These are phyloP conservation scores for Aspergillaceae sp. DNA, from an alignment of 2,329 filamentous ascomycete genomes.

Conservation along the genomic window DNA sequence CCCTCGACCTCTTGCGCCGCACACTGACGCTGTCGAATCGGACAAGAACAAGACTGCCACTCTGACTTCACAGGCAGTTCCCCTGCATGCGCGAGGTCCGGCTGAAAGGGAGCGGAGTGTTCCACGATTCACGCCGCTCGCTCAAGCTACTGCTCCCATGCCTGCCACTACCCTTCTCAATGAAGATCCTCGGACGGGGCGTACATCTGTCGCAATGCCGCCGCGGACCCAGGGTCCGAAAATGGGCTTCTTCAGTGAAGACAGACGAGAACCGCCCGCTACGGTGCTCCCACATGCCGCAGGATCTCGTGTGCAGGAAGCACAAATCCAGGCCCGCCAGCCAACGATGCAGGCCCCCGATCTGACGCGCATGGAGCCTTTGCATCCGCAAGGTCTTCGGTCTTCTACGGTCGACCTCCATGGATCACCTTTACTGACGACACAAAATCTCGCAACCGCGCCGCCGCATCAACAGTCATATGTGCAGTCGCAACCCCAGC, in stretches of 20 bases:
- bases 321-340: slow-evolving; percentile 23
- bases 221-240: slow-evolving; percentile 34
- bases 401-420: slow-evolving; percentile 13
- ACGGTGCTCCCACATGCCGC: slow-evolving; percentile 16
- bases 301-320: slow-evolving; percentile 19
- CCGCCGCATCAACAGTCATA: slow-evolving; percentile 18
- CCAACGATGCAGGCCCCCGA: slow-evolving; percentile 20
- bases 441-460: slow-evolving; percentile 8
- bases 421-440: slow-evolving; percentile 14
- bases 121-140: slow-evolving; percentile 30
- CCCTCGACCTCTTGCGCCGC: slow-evolving; percentile 36
- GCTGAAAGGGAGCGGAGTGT: slow-evolving; percentile 29
- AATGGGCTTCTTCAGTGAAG: slow-evolving; percentile 38
- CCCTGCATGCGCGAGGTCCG: slow-evolving; percentile 23
- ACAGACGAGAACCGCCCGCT: slow-evolving; percentile 24
- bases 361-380: slow-evolving; percentile 27
- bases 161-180: slow-evolving; percentile 17
- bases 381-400: slow-evolving; percentile 17
- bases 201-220: slow-evolving; percentile 21
- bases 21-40: slow-evolving; percentile 26
- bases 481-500: slow-evolving; percentile 19
- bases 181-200: slow-evolving; percentile 29
- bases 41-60: slow-evolving; percentile 23
- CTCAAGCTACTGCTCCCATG: slow-evolving; percentile 28
- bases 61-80: slow-evolving; percentile 23